phyloP scores from a whole-genome alignment of 2,329 filamentous ascomycete genomes.

The Curvularia verruculosa region DNA sequence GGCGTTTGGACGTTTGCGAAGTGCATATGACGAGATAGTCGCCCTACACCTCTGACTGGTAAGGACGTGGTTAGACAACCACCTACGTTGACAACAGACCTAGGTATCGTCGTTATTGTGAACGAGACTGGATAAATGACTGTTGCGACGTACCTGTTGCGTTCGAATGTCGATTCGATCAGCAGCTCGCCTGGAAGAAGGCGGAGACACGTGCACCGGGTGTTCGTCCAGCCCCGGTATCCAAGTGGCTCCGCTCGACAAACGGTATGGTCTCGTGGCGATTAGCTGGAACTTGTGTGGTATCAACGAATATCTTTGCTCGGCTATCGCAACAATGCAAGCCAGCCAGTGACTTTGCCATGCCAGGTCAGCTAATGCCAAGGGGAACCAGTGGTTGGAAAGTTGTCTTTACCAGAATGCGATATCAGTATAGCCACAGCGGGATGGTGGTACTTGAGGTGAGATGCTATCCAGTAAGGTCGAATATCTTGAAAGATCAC shows the following conservation, averaged over 20 bases:
- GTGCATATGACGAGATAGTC: conserved; percentile 33
- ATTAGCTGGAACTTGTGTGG: conserved; percentile 27
- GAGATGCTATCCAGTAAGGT: not conserved
- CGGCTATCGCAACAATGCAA: conserved; percentile 24
- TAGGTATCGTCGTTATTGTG: conserved; percentile 13
- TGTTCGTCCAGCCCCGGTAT: conserved; percentile 17
- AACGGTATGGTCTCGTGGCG: conserved; percentile 32
- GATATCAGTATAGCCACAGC: not conserved
- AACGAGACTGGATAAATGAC: not conserved
- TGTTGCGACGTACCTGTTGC: conserved; percentile 22
- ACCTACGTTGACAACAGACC: conserved; percentile 4
- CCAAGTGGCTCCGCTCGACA: conserved; percentile 28
- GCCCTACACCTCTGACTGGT: conserved; percentile 31
- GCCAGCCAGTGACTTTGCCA: conserved; percentile 22
- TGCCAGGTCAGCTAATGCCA: conserved; percentile 29
- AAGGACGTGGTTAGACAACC: conserved; percentile 17
- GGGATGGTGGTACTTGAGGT: not conserved
- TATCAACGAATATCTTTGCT: conserved; percentile 30
- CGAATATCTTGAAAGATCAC: not conserved
- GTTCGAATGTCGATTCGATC: conserved; percentile 1
- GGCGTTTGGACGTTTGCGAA: conserved; percentile 36
- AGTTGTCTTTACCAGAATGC: conserved; percentile 1
- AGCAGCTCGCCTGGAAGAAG: conserved; percentile 5
- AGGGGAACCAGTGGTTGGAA: not conserved
- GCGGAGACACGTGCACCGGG: conserved; percentile 17